Conservation (phyloP, 1,139 yeast species). For the Taphrina flavorubra region DNA sequence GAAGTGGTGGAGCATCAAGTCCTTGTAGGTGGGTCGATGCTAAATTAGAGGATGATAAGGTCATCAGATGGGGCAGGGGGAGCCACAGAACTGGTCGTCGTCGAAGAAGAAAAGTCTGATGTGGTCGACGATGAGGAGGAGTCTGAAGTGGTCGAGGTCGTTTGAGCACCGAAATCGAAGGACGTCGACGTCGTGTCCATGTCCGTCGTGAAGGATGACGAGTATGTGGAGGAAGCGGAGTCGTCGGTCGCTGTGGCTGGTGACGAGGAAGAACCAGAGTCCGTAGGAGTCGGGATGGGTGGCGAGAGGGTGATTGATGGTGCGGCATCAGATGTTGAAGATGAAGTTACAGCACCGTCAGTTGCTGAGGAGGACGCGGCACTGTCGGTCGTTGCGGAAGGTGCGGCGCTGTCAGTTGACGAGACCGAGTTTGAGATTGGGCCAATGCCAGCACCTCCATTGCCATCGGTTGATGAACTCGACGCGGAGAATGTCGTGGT, state of each 20-base stretch:
- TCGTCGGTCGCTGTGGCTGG: background rate
- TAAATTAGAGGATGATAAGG: too few species aligned
- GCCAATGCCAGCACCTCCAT: conserved; percentile 5
- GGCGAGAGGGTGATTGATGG: background rate
- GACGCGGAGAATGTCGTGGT: background rate
- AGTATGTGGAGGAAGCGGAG: too few species aligned
- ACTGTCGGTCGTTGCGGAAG: background rate
- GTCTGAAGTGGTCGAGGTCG: background rate
- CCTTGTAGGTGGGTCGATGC: too few species aligned
- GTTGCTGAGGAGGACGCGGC: background rate
- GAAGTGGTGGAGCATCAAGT: too few species aligned
- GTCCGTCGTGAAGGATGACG: too few species aligned
- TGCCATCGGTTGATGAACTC: background rate
- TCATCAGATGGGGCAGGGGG: too few species aligned
- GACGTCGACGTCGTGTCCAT: too few species aligned
- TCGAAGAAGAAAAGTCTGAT: background rate
- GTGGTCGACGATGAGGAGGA: background rate
- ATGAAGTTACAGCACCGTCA: background rate
- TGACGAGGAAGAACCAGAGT: background rate
- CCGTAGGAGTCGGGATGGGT: background rate
- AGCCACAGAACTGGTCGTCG: too few species aligned
- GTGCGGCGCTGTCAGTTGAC: background rate
- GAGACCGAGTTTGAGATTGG: background rate
- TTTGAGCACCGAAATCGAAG: background rate
- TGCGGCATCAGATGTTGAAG: background rate